A percentile compares a stretch with the other conserved stretches of the same genome.
Evolutionary conservation across 1,284 basidiomycete species (phyloP).

Genomic region (Psilocybe mexicana): DNA sequence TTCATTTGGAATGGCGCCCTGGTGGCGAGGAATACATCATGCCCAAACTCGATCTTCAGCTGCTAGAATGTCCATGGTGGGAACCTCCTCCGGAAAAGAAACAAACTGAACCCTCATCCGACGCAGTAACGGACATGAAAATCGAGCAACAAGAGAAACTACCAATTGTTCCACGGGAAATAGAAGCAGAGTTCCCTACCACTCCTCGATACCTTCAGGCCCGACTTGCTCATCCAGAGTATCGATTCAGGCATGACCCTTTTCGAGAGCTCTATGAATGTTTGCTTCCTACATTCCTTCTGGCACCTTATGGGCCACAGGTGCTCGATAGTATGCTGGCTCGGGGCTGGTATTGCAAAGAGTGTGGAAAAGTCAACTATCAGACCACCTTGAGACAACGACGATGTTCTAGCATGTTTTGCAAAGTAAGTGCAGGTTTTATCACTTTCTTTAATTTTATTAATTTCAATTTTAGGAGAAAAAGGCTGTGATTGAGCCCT

Average conservation of each 20-base stretch:
- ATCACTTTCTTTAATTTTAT: not conserved
- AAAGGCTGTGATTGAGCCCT: conserved; percentile 17
- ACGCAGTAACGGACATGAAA: not conserved
- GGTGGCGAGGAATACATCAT: conserved; percentile 38
- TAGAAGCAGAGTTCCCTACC: conserved; percentile 21
- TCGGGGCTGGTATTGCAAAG: conserved; percentile 41
- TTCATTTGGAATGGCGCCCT: conserved; percentile 38
- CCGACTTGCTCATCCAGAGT: conserved; percentile 20
- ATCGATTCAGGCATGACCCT: conserved; percentile 19
- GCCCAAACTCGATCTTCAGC: not conserved
- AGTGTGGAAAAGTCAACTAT: conserved; percentile 44
- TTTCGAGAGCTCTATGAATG: conserved; percentile 21
- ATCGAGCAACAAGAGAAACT: not conserved
- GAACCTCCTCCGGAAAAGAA: conserved; percentile 11
- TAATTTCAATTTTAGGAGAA: conserved; percentile 12
- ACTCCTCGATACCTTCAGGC: conserved; percentile 20
- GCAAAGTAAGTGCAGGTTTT: conserved; percentile 28
- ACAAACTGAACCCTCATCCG: not conserved
- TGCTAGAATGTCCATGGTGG: conserved; percentile 38
- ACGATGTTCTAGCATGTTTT: conserved; percentile 35
- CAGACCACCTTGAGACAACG: conserved; percentile 40
- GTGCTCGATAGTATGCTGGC: conserved; percentile 32
- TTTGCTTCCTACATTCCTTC: conserved; percentile 28
- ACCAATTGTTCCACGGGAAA: not conserved
- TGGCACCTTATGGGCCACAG: conserved; percentile 22